These are phyloP conservation scores for Tricholoma flavovirens DNA, from an alignment of 768 basidiomycete species.

Conservation along the genomic window DNA sequence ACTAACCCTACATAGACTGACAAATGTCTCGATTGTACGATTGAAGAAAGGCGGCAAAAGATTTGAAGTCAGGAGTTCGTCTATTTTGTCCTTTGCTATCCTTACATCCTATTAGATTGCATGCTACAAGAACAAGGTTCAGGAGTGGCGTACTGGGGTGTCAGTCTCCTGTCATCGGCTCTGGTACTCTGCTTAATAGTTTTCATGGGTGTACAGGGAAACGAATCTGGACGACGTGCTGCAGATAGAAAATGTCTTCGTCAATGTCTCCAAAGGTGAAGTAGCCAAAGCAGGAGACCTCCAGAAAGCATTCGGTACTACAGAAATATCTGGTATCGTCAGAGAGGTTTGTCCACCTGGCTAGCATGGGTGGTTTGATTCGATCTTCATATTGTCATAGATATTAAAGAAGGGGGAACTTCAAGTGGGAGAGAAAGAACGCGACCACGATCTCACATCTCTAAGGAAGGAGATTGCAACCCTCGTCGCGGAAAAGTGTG, in stretches of 20 bases:
- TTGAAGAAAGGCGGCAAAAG: slow-evolving; percentile 97
- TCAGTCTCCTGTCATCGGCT: slow-evolving; percentile 31
- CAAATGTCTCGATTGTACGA: slow-evolving; percentile 94
- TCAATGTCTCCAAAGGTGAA: slow-evolving; percentile 95
- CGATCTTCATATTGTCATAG: slow-evolving; percentile 30
- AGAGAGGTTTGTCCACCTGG: slow-evolving; percentile 54
- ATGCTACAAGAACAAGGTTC: slow-evolving; percentile 99
- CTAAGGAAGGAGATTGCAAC: slow-evolving; percentile 88
- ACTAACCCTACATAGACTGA: slow-evolving; percentile 53
- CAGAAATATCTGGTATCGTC: slow-evolving; percentile 64
- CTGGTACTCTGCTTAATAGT: background rate
- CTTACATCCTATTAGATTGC: slow-evolving; percentile 56
- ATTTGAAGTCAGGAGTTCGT: slow-evolving; percentile 68
- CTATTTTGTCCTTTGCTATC: background rate
- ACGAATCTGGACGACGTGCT: slow-evolving; percentile 92
- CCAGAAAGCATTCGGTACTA: slow-evolving; percentile 85
- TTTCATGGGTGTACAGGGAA: slow-evolving; percentile 48
- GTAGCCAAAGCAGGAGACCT: slow-evolving; percentile 86
- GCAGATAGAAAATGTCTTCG: slow-evolving; percentile 94
- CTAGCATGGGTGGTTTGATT: background rate
- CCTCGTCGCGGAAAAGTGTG: slow-evolving; percentile 91
- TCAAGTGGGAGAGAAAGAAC: slow-evolving; percentile 95
- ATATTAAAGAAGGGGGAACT: slow-evolving; percentile 95
- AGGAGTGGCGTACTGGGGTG: slow-evolving; percentile 93
- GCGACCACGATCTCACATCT: slow-evolving; percentile 81